A percentile compares a stretch with the other conserved stretches of the same genome.
Conservation (phyloP, 192 early-diverging fungal species). For the Gonapodya prolifera region DNA sequence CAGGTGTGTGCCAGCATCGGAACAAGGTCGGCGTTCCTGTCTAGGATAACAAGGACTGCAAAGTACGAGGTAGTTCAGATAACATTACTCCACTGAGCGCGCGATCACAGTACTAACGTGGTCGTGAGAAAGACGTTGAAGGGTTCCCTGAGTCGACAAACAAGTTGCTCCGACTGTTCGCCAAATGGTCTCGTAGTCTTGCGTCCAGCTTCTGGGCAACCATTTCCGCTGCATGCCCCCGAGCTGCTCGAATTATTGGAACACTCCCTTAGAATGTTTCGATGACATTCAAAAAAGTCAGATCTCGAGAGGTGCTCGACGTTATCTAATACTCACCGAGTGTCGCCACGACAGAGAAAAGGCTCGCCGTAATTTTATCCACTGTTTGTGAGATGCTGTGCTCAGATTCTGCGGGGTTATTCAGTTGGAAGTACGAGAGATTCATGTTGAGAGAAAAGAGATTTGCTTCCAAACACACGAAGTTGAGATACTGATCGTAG, state of each 20-base stretch:
- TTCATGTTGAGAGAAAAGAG: constrained; percentile 85
- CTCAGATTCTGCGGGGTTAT: constrained; percentile 74
- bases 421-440: constrained; percentile 64
- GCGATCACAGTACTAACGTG: constrained; percentile 25
- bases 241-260: constrained; percentile 81
- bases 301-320: not conserved
- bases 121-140: constrained; percentile 38
- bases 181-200: constrained; percentile 78
- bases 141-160: constrained; percentile 53
- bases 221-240: constrained; percentile 87
- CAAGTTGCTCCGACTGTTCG: constrained; percentile 77
- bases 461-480: constrained; percentile 76
- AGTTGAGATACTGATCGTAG: constrained; percentile 97
- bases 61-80: not conserved
- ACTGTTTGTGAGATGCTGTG: constrained; percentile 64
- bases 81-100: not conserved
- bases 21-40: constrained; percentile 81
- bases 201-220: constrained; percentile 81
- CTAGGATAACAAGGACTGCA: constrained; percentile 78
- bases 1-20: constrained; percentile 93
- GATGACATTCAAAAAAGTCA: not conserved
- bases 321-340: constrained; percentile 34
- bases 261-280: constrained; percentile 37
- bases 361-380: constrained; percentile 59
- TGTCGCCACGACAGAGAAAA: constrained; percentile 88